A percentile compares a stretch with the other conserved stretches of the same genome.
These are phyloP conservation scores for Petunia secreta DNA, from an alignment of 257 asterid genomes.

Conservation along the genomic window DNA sequence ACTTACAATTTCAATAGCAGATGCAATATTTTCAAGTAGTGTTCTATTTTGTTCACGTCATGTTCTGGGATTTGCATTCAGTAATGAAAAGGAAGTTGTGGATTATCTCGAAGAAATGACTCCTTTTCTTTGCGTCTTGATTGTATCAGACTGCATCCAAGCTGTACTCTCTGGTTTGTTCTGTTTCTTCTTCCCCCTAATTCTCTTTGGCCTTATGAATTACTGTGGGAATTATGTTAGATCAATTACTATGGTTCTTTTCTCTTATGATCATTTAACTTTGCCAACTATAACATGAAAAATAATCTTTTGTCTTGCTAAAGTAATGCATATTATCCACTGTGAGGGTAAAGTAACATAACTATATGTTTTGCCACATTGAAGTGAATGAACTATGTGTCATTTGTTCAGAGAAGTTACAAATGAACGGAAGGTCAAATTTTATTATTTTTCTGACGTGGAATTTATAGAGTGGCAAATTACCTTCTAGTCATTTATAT, in stretches of 20 bases:
- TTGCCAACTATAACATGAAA: too few relatives aligned
- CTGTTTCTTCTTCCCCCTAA: not conserved
- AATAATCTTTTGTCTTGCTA: too few relatives aligned
- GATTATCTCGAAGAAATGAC: slow-evolving; percentile 27
- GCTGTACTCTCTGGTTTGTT: slow-evolving; percentile 33
- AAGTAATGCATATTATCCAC: too few relatives aligned
- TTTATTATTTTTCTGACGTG: too few relatives aligned
- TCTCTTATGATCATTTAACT: too few relatives aligned
- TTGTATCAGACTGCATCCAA: slow-evolving; percentile 30
- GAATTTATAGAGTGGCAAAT: too few relatives aligned
- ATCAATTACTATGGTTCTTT: not conserved
- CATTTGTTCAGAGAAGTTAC: too few relatives aligned
- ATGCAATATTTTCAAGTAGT: slow-evolving; percentile 6
- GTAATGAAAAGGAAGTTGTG: slow-evolving; percentile 36
- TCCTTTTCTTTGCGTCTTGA: slow-evolving; percentile 33
- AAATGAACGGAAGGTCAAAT: too few relatives aligned
- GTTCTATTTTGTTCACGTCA: not conserved
- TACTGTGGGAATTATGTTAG: not conserved
- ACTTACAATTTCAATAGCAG: slow-evolving; percentile 18
- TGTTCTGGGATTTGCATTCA: slow-evolving; percentile 35
- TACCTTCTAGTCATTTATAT: too few relatives aligned
- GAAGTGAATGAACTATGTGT: too few relatives aligned
- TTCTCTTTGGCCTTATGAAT: not conserved
- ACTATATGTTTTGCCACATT: too few relatives aligned
- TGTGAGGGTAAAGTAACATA: too few relatives aligned